phyloP scores from a whole-genome alignment of 345 rosid genomes.

The Viola odorata region DNA sequence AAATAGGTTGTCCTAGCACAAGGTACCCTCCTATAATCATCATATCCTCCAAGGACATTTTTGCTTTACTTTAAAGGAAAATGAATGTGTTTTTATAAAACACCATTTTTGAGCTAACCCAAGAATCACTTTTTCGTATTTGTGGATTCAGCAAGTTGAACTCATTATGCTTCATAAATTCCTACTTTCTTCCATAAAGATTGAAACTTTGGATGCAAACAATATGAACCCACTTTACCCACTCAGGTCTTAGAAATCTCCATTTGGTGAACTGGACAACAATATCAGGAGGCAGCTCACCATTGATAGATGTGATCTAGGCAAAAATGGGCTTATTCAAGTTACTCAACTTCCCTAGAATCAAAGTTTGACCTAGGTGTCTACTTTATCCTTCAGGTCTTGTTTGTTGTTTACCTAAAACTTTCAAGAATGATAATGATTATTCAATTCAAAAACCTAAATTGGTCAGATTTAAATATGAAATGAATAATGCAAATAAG shows the following conservation, averaged over 20 bases:
- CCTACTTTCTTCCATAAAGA: slow-evolving; percentile 37
- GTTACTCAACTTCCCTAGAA: too few relatives aligned
- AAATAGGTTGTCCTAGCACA: slow-evolving; percentile 31
- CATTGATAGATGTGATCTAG: too few relatives aligned
- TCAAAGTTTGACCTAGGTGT: too few relatives aligned
- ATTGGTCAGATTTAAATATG: too few relatives aligned
- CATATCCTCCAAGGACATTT: slow-evolving; percentile 43
- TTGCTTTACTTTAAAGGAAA: slow-evolving; percentile 51
- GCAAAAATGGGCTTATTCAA: too few relatives aligned
- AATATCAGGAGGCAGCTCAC: too few relatives aligned
- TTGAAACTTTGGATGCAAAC: slow-evolving; percentile 28
- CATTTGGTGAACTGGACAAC: slow-evolving; percentile 24
- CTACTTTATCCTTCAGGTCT: too few relatives aligned
- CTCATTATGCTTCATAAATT: slow-evolving; percentile 37
- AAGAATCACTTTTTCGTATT: slow-evolving; percentile 26
- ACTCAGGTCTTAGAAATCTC: slow-evolving; percentile 8
- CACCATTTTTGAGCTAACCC: slow-evolving; percentile 46
- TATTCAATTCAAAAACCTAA: too few relatives aligned
- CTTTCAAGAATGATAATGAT: too few relatives aligned
- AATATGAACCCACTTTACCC: slow-evolving; percentile 39
- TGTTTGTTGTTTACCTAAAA: too few relatives aligned
- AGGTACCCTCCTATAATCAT: neutral
- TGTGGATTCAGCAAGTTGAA: slow-evolving; percentile 27
- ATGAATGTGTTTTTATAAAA: slow-evolving; percentile 38
- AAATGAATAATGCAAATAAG: too few relatives aligned